Evolutionary conservation across 2,329 filamentous ascomycete genomes (phyloP), one percentile per base, ranked within the genome.

Genomic region (Ophiostoma sp.): DNA sequence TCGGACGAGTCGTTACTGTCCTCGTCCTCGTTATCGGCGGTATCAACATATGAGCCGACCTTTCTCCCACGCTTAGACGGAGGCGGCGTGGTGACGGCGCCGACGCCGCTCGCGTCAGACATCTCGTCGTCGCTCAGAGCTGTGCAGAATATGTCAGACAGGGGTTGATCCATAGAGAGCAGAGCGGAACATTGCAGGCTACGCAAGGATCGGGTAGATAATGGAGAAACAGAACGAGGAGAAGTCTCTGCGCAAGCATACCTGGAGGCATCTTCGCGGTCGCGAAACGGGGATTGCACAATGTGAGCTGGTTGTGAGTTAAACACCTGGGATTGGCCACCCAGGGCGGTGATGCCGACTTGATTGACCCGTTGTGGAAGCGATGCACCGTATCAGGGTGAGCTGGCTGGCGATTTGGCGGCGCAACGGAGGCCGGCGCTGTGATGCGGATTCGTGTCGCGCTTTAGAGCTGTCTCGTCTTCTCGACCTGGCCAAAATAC

Each of bases 81-180:
- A 69, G 48, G 77, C 73, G 55, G 77, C 33, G 69, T 77, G 36
- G 70, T 79, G 19, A 77, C 76, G 25, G 76, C 74, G 12, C 77
- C 74, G 48, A 79, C 78, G 72, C 76, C 79, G 28, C 73, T 74
- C 15, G 68, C 50, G 12, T 82, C 83, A 1, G 83, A 85, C 33
- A 75, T 75, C 31, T 84, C 83, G 33, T 84, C 82, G 74, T 84
- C 83, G 76, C 83, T 85, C 50, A 84, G 80, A 17, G 83, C 83
- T 83, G 45, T 28, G 39, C 25, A 39, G 11, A 42, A 33, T 19
- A 25, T 1, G 11, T 36, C 22, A 55, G 45, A 39, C 17, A 28
- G 7, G 3, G 12, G 1, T 17, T 33, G 15, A 11, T 5, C 22
- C 25, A 39, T 3, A 36, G 22, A 22, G 42, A 2, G 42, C 11